Conservation (phyloP, 306 rosid species). For the Quercus variabilis region DNA sequence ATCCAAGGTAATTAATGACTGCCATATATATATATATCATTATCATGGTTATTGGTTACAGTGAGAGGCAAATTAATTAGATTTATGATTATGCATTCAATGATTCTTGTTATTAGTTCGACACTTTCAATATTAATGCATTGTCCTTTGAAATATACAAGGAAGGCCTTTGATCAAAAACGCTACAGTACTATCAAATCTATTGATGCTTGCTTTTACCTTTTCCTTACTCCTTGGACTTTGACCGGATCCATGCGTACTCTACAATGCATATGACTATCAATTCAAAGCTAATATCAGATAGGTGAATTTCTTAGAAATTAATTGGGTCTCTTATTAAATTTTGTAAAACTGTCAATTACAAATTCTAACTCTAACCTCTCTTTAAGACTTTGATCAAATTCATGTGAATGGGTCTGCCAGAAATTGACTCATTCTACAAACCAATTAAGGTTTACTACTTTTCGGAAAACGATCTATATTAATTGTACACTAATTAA, state of each 20-base stretch:
- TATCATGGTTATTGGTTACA: too few relatives aligned
- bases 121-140: too few relatives aligned
- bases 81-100: background rate
- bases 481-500: too few relatives aligned
- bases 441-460: background rate
- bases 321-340: background rate
- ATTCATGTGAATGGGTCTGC: background rate
- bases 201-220: background rate
- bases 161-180: background rate
- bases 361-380: background rate
- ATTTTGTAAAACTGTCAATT: background rate
- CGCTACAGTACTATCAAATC: background rate
- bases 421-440: slow-evolving; percentile 11
- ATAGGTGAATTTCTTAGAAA: background rate
- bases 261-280: background rate
- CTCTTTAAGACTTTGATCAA: background rate
- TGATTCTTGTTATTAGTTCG: too few relatives aligned
- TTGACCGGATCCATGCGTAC: background rate
- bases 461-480: background rate
- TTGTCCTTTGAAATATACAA: too few relatives aligned
- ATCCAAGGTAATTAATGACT: slow-evolving; percentile 54
- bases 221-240: background rate
- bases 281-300: slow-evolving; percentile 17
- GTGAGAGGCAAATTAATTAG: background rate
- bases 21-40: too few relatives aligned